These are phyloP conservation scores for Vigna mungo DNA, from an alignment of 306 rosid genomes.

Conservation along the genomic window DNA sequence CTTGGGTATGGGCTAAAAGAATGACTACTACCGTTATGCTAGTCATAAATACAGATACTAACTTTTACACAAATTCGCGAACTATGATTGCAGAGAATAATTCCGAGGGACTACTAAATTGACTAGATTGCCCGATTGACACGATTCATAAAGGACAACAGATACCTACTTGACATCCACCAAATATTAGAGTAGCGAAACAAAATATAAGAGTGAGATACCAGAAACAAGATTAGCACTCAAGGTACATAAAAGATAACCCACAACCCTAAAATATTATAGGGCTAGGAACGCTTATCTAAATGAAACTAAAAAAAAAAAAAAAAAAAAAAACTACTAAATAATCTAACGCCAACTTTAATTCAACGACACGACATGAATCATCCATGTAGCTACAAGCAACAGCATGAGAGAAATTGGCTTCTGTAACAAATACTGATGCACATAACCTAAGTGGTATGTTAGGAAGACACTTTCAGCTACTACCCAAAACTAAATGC, in stretches of 20 bases:
- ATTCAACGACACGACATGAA: constrained; percentile 14
- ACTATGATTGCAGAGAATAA: constrained; percentile 8
- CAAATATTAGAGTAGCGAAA: not conserved
- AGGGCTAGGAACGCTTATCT: constrained; percentile 18
- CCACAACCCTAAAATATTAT: constrained; percentile 1
- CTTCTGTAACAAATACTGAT: constrained; percentile 16
- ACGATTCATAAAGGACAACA: not conserved
- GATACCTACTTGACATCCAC: constrained; percentile 28
- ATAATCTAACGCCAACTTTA: constrained; percentile 12
- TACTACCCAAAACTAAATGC: constrained; percentile 38
- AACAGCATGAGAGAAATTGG: constrained; percentile 14
- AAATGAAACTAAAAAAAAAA: constrained; percentile 3
- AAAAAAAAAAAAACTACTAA: not conserved
- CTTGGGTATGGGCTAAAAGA: not conserved
- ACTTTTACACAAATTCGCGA: not conserved
- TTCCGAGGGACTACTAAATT: not conserved
- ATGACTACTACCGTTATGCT: not conserved
- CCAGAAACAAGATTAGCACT: not conserved
- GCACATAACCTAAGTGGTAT: constrained; percentile 39
- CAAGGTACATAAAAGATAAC: not conserved
- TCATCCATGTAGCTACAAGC: constrained; percentile 26
- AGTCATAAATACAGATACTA: not conserved
- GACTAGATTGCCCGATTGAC: not conserved
- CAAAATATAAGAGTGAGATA: not conserved
- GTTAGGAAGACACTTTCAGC: constrained; percentile 44